Evolutionary conservation across 768 basidiomycete species (phyloP).

Genomic region (Tricholoma sp.): DNA sequence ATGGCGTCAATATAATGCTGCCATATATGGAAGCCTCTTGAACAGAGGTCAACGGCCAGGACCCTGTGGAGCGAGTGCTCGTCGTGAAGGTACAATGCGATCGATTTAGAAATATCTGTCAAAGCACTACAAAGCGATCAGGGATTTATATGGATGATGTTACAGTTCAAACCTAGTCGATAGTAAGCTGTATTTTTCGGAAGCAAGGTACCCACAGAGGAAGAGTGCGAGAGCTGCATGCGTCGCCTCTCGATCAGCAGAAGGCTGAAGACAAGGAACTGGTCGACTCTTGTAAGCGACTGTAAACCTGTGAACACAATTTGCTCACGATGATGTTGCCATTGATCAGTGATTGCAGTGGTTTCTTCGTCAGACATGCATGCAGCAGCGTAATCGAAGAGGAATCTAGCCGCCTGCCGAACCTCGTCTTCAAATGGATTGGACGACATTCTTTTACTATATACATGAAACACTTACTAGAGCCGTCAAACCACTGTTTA

Average conservation of each 20-base stretch:
- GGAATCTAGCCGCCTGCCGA: constrained; percentile 66
- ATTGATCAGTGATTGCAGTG: constrained; percentile 20
- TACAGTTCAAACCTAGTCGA: constrained; percentile 52
- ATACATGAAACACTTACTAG: constrained; percentile 40
- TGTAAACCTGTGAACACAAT: not conserved
- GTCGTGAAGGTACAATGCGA: constrained; percentile 73
- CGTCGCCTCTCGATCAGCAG: constrained; percentile 52
- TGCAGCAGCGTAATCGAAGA: constrained; percentile 75
- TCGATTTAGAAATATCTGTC: constrained; percentile 80
- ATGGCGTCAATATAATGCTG: constrained; percentile 91
- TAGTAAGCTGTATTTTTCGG: constrained; percentile 74
- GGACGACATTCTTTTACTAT: constrained; percentile 1
- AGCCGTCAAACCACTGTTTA: constrained; percentile 68
- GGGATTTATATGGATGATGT: not conserved
- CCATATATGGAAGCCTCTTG: constrained; percentile 91
- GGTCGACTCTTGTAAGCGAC: constrained; percentile 50
- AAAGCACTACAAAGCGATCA: constrained; percentile 48
- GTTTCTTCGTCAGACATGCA: constrained; percentile 67
- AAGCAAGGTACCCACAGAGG: constrained; percentile 77
- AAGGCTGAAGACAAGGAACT: constrained; percentile 63
- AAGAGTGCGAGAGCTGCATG: constrained; percentile 69
- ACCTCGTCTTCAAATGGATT: constrained; percentile 50
- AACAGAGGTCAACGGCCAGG: constrained; percentile 85
- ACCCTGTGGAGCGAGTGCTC: constrained; percentile 60
- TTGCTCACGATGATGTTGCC: constrained; percentile 6